A percentile compares a stretch with the other conserved stretches of the same genome.
phyloP scores from a whole-genome alignment of 306 rosid species.

The Sicyos baderoa region DNA sequence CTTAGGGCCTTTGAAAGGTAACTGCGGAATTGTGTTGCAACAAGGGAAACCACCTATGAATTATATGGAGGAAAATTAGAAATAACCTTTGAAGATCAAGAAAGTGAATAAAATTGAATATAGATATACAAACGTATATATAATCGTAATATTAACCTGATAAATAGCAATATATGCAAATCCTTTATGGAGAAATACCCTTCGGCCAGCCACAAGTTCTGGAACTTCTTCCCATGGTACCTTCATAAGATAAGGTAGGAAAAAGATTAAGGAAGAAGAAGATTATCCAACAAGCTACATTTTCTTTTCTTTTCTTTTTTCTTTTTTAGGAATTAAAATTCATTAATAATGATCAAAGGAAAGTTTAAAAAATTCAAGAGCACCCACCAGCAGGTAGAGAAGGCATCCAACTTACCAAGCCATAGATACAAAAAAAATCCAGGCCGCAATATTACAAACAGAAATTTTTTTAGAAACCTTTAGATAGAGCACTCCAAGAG shows the following conservation, averaged over 20 bases:
- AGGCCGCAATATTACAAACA: neutral
- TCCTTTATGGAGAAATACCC: slow-evolving; percentile 69
- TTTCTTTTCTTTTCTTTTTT: neutral
- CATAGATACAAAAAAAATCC: neutral
- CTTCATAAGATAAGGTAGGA: slow-evolving; percentile 33
- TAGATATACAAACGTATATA: neutral
- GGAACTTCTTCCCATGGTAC: slow-evolving; percentile 96
- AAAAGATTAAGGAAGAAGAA: slow-evolving; percentile 6
- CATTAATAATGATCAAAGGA: neutral
- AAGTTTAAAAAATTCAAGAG: neutral
- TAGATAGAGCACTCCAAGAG: neutral
- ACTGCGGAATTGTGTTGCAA: slow-evolving; percentile 72
- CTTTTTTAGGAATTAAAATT: neutral
- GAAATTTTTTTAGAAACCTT: slow-evolving; percentile 2
- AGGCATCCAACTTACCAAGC: neutral
- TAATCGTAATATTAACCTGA: slow-evolving; percentile 51
- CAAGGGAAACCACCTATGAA: slow-evolving; percentile 64
- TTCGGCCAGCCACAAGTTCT: slow-evolving; percentile 82
- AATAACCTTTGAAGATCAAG: slow-evolving; percentile 2
- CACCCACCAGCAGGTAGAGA: neutral
- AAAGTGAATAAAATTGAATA: slow-evolving; percentile 16
- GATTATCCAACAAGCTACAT: slow-evolving; percentile 2
- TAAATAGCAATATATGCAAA: slow-evolving; percentile 68
- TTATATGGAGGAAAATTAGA: slow-evolving; percentile 13
- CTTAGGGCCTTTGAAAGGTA: slow-evolving; percentile 65